phyloP scores from a whole-genome alignment of 2,329 filamentous ascomycete genomes.

The Sporothrix variecibatus region DNA sequence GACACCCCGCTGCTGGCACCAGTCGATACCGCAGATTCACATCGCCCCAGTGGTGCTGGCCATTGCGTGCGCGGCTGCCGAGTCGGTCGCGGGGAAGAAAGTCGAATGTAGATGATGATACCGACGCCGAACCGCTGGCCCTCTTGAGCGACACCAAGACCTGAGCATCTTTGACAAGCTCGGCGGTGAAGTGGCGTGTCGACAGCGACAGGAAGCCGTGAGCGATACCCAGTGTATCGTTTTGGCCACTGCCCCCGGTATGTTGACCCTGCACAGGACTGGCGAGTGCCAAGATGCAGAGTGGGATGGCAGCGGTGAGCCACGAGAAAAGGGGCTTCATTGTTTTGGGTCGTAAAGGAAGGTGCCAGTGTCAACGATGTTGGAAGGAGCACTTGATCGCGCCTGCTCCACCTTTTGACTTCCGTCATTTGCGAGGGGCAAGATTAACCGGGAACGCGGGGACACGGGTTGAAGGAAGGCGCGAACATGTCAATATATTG shows the following conservation, averaged over 20 bases:
- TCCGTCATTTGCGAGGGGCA: not conserved
- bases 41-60: conserved; percentile 61
- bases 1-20: not conserved
- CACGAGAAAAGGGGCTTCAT: not conserved
- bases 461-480: not conserved
- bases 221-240: not conserved
- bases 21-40: conserved; percentile 58
- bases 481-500: not conserved
- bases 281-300: not conserved
- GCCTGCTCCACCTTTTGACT: not conserved
- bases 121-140: not conserved
- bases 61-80: conserved; percentile 42
- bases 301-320: not conserved
- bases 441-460: not conserved
- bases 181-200: not conserved
- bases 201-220: not conserved
- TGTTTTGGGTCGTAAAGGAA: not conserved
- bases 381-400: not conserved
- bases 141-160: not conserved
- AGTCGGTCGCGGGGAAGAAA: conserved; percentile 54
- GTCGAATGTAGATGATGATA: not conserved
- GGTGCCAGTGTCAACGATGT: not conserved
- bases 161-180: not conserved
- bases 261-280: not conserved
- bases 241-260: not conserved